A percentile compares a stretch with the other conserved stretches of the same genome.
These are phyloP conservation scores for Penicillium thymicola DNA, from an alignment of 2,329 filamentous ascomycete species.

Conservation along the genomic window DNA sequence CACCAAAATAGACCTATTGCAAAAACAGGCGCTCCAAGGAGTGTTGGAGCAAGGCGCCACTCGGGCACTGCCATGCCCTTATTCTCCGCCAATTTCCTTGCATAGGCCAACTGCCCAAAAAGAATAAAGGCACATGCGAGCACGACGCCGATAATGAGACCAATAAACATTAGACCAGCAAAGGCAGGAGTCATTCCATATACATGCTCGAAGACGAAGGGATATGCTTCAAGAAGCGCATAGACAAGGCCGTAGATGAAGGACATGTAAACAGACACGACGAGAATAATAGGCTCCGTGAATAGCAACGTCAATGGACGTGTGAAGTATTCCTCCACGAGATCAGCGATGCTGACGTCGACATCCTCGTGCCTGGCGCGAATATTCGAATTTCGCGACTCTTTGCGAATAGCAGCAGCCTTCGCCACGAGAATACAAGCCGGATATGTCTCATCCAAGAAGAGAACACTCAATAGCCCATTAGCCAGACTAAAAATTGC, in stretches of 20 bases:
- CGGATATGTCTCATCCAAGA: conserved; percentile 54
- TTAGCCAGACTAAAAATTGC: conserved; percentile 50
- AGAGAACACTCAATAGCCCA: conserved; percentile 34
- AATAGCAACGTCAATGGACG: conserved; percentile 36
- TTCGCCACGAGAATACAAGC: conserved; percentile 53
- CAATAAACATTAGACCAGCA: conserved; percentile 31
- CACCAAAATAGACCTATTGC: conserved; percentile 36
- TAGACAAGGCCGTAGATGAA: conserved; percentile 33
- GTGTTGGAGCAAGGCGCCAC: conserved; percentile 26
- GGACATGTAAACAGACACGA: conserved; percentile 33
- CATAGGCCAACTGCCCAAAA: conserved; percentile 24
- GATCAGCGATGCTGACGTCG: conserved; percentile 45
- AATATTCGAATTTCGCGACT: conserved; percentile 55
- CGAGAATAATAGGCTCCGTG: conserved; percentile 37
- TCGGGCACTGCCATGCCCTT: conserved; percentile 23
- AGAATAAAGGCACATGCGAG: conserved; percentile 23
- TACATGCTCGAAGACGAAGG: conserved; percentile 29
- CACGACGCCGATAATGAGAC: conserved; percentile 25
- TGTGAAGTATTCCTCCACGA: conserved; percentile 47
- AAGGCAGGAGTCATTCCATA: conserved; percentile 29
- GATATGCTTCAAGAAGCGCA: conserved; percentile 27
- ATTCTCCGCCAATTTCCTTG: conserved; percentile 22
- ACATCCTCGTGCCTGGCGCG: conserved; percentile 52
- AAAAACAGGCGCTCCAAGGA: conserved; percentile 31
- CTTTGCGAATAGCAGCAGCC: conserved; percentile 48